Percentiles rank a stretch among this genome's conserved stretches.
phyloP scores from a whole-genome alignment of 2,329 filamentous ascomycete genomes.

The Colletotrichum cordylinicola region DNA sequence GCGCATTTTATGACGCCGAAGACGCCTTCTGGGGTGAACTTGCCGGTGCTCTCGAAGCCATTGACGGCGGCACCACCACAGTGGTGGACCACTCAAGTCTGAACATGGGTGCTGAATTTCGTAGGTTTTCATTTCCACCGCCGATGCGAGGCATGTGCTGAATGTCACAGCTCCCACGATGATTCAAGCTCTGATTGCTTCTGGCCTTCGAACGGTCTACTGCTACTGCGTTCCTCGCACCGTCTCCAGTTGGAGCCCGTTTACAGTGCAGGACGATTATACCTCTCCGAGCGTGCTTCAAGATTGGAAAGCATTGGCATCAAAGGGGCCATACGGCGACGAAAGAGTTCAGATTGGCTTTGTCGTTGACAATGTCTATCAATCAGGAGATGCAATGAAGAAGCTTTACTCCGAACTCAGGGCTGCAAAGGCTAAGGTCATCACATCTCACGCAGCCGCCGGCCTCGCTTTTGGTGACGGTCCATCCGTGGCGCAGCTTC shows the following conservation, averaged over 20 bases:
- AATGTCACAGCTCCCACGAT: slow-evolving; percentile 30
- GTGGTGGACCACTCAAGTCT: slow-evolving; percentile 21
- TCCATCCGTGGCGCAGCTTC: background rate
- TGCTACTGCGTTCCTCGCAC: slow-evolving; percentile 41
- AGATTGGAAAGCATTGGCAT: slow-evolving; percentile 29
- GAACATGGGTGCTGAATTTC: slow-evolving; percentile 13
- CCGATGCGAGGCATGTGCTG: rapidly evolving
- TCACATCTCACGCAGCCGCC: slow-evolving; percentile 33
- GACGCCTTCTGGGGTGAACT: slow-evolving; percentile 54
- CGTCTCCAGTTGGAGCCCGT: slow-evolving; percentile 34
- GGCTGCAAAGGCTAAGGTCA: slow-evolving; percentile 39
- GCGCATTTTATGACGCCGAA: slow-evolving; percentile 23
- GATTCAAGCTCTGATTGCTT: slow-evolving; percentile 40
- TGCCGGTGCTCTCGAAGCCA: slow-evolving; percentile 41
- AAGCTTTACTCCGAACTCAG: slow-evolving; percentile 41
- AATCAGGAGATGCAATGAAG: slow-evolving; percentile 40
- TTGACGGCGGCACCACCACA: slow-evolving; percentile 48
- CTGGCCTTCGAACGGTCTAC: slow-evolving; percentile 52
- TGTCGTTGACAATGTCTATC: slow-evolving; percentile 46
- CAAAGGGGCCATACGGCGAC: background rate
- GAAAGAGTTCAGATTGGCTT: slow-evolving; percentile 46
- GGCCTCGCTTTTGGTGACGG: background rate
- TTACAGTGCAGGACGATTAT: slow-evolving; percentile 28
- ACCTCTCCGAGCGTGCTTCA: slow-evolving; percentile 41
- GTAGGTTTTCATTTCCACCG: background rate